Evolutionary conservation across 345 rosid species (phyloP), one percentile per base, ranked within the genome.

Genomic region (Hirschfeldia incana): DNA sequence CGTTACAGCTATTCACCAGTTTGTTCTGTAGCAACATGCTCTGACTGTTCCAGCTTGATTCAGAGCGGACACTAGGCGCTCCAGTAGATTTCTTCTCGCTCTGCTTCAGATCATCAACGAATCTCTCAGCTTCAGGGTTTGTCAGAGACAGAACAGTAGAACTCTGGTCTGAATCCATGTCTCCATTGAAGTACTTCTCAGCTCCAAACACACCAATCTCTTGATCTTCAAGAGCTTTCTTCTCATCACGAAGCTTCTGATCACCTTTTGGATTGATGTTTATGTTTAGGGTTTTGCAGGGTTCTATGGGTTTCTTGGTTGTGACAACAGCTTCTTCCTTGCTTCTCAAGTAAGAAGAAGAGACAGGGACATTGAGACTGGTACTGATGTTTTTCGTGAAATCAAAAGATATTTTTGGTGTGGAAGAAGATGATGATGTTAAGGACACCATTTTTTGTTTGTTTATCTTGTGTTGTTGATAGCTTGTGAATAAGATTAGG

Each of bases 171-270:
- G 84, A 75, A 64, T 90, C 95, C 36, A 81, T 86, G 60, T 65
- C 83, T 70, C 92, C 94, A 33, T 84, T 89, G 83, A 94, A 94
- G 81, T 94, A 94, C 51, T 86, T 94, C 73, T 94, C 98, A 11
- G 98, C 98, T 67, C 89, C 84, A 27, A 94, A 94, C 27, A 94
- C 88, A 55, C 93, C 96, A 28, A 94, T 89, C 77, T 90, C 98
- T 62, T 85, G 90, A 60, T 89, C 93, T 36, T 86, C 87, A 51
- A 80, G 33, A 71, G 70, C 85, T 80, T 87, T 83, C 73, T 79
- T 44, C 63, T 64, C 71, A 32, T 63, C 16, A 0, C 0, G 37
- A 64, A 63, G 27, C 53, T 75, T 42, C n/a, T 33, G 44, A 33
- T 32, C 73, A 17, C 13, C 51, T 65, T 32, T 70, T 39, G 77